A percentile compares a stretch with the other conserved stretches of the same genome.
phyloP scores from a whole-genome alignment of 257 asterid genomes.

The Salvia miltiorrhiza region DNA sequence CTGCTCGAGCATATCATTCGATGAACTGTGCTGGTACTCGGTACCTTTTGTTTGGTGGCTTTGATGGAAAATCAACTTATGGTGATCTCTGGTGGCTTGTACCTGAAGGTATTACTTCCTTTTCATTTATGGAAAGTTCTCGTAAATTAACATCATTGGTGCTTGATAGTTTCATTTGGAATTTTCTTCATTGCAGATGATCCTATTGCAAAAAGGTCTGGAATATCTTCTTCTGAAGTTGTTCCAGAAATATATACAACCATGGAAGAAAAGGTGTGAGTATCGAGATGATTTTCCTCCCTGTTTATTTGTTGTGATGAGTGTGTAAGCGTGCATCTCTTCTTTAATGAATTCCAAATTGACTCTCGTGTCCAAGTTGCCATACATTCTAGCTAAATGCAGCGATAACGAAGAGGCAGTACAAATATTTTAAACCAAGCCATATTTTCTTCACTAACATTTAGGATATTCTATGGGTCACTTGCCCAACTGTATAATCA shows the following conservation, averaged over 20 bases:
- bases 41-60: conserved; percentile 86
- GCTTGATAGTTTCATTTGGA: conserved; percentile 13
- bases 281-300: conserved; percentile 14
- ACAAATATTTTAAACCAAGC: neutral
- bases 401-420: no score
- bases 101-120: conserved; percentile 65
- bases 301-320: neutral
- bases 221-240: conserved; percentile 38
- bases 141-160: conserved; percentile 4
- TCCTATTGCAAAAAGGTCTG: conserved; percentile 69
- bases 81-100: conserved; percentile 99
- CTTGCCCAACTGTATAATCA: conserved; percentile 8
- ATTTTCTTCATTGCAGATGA: conserved; percentile 58
- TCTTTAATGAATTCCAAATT: no score
- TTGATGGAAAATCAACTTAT: conserved; percentile 88
- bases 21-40: conserved; percentile 77
- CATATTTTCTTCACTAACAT: no score
- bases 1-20: conserved; percentile 97
- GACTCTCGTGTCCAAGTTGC: no score
- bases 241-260: conserved; percentile 40
- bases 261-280: conserved; percentile 35
- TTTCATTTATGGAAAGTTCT: neutral
- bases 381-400: no score
- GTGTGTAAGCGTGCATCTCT: no score
- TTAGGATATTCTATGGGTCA: neutral